Percentiles rank a stretch among this genome's conserved stretches.
Conservation (phyloP, 495 filamentous ascomycete genomes). For the Aspergillus egyptiacus region DNA sequence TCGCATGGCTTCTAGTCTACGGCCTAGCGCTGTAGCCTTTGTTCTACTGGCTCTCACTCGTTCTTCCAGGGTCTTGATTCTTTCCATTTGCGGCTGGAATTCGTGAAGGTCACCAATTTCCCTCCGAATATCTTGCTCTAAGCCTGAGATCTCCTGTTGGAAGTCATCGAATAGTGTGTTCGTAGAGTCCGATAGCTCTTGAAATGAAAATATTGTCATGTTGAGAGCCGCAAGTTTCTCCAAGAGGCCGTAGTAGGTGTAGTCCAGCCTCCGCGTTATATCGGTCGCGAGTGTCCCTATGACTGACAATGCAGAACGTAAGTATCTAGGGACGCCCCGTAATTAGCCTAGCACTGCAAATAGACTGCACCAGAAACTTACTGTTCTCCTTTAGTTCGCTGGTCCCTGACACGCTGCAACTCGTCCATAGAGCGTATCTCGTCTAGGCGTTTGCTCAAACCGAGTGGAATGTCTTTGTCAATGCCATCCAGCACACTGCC, state of each 20-base stretch:
- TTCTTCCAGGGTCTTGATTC: slow-evolving; percentile 58
- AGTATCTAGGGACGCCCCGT: slow-evolving; percentile 23
- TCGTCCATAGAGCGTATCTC: slow-evolving; percentile 39
- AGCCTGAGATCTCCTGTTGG: slow-evolving; percentile 49
- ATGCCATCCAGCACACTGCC: slow-evolving; percentile 29
- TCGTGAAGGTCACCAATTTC: slow-evolving; percentile 62
- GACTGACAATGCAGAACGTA: slow-evolving; percentile 32
- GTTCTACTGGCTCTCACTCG: slow-evolving; percentile 59
- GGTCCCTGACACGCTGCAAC: slow-evolving; percentile 34
- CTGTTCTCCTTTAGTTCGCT: slow-evolving; percentile 44
- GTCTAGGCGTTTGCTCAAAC: slow-evolving; percentile 23
- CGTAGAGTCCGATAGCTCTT: slow-evolving; percentile 61
- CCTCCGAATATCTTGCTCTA: slow-evolving; percentile 55
- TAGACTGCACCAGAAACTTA: slow-evolving; percentile 20
- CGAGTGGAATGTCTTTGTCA: slow-evolving; percentile 28
- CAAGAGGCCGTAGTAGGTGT: slow-evolving; percentile 77
- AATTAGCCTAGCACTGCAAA: not conserved
- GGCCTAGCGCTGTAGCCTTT: slow-evolving; percentile 58
- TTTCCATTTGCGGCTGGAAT: slow-evolving; percentile 64
- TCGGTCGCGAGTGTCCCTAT: slow-evolving; percentile 43
- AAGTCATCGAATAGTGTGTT: slow-evolving; percentile 58
- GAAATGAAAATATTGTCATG: slow-evolving; percentile 59
- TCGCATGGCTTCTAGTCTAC: slow-evolving; percentile 59
- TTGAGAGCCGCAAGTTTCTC: slow-evolving; percentile 68
- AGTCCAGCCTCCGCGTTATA: slow-evolving; percentile 70